Base-by-base conservation (phyloP, 1,284 basidiomycete species). In the Puccinia polysora region DNA sequence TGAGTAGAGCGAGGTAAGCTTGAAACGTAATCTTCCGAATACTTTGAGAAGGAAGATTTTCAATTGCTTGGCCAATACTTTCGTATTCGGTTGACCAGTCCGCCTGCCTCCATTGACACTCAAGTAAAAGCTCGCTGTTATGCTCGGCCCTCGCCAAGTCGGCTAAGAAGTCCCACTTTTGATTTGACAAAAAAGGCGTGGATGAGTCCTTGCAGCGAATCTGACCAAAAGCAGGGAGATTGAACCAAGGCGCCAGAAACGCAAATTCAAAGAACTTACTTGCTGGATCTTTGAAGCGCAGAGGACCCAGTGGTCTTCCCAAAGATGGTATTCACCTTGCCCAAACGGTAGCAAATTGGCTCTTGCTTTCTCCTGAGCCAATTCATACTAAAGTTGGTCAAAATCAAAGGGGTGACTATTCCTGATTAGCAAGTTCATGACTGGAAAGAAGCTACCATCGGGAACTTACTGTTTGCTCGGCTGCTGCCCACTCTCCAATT, bases 231-330 rank as follows among this genome's bases (percentile, higher is more conserved):
- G 23, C 36, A 59, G 12, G 15, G 30, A 25, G 30, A 14, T 49
- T n/a, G n/a, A n/a, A n/a, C n/a, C n/a, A n/a, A n/a, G n/a, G n/a
- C n/a, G n/a, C n/a, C n/a, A n/a, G n/a, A n/a, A 8, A 40, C 36
- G 32, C 7, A 30, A 58, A 49, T 36, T 50, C 10, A 18, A 15
- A 18, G 15, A 52, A 59, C 77, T 53, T 50, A 78, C 77, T 74
- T 78, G 89, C 80, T 98, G 96, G 30, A 99, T 83, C 81, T 98
- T 98, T 81, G 96, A 91, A 0, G 93, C 89, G 3, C 94, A 87
- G 18, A 96, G 83, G 74, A 98, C 90, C 96, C 97, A 99, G 80
- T 99, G 96, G 79, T 99, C 97, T 80, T 98, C 96, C 96, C 96
- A 99, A 20, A 99, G 83, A 77, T 90, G 92, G 80, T 96, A 98